Evolutionary conservation across 495 filamentous ascomycete species (phyloP), one percentile per base, ranked within the genome.

Genomic region (Penicillium ucsense): DNA sequence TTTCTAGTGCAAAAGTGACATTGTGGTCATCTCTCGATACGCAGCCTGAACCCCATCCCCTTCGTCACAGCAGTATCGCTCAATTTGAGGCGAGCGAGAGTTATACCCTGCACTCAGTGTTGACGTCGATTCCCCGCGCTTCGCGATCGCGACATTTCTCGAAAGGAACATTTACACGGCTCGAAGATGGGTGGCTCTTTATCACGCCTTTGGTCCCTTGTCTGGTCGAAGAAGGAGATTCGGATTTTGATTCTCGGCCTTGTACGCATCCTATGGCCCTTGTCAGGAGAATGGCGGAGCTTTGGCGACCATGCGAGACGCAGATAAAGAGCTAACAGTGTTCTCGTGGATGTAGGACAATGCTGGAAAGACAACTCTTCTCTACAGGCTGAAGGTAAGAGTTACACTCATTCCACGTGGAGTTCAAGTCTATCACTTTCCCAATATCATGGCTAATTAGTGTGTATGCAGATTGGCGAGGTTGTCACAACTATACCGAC

Each of bases 401-500:
- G 20, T 20, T 29, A 29, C 20, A 31, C 6, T 38, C 28, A 12
- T 6, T 37, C 8, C 7, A 27, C 28, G 5, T 3, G 11, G 20
- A 8, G 20, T 10, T 7, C 11, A 20, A 7, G 6, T 8, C 10
- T 36, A 31, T 29, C 32, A 36, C 34, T 44, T 35, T 27, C 41
- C 12, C 8, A 12, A 12, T 33, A 29, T 8, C 27, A 49, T 34
- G 41, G 40, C 53, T 70, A 43, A 71, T 31, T 29, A n/a, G 1
- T 39, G 37, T n/a, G 31, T 36, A n/a, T 58, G 42, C 62, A 95
- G 88, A 95, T 98, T 60, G 92, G 92, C 52, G 94, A 98, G 67
- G 92, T 97, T 39, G 92, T 98, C 56, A 95, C 92, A 36, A 98
- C 92, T 49, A 95, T 97, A 75, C 92, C 92, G 7, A 98, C 92